Evolutionary conservation across 2,329 filamentous ascomycete species (phyloP), one percentile per base, ranked within the genome.

Genomic region (Paracoccidioides lutzii): DNA sequence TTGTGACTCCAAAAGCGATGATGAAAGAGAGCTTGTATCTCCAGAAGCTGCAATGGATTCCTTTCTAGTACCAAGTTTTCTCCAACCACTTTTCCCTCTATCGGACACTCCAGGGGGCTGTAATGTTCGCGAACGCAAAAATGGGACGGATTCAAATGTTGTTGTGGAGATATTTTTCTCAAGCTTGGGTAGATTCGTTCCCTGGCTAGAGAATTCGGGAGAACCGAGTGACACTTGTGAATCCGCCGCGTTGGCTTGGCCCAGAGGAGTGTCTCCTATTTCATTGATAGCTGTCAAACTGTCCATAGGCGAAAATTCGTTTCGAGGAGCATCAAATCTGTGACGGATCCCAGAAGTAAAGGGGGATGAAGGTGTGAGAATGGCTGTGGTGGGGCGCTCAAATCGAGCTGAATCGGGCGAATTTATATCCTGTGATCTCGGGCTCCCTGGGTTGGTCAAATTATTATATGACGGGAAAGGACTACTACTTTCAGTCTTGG

Each of bases 21-120:
- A 73, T 2, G 71, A 72, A 5, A 71, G 48, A 0, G 71, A 73
- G 55, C 66, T 72, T 2, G 69, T 66, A 51, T 73, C 71, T 5
- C 61, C 64, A 0, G 68, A 66, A 5, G 7, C 41, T 30, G 43
- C 32, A 30, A 46, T 14, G 1, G 62, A 38, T 9, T 57, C 50
- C 49, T 52, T 55, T 37, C n/a, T 38, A 28, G 44, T 32, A 7
- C 30, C 22, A 41, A 32, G 9, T 14, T 40, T 40, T 12, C 30
- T 43, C 40, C 43, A 55, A 40, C 56, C 32, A 1, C 10, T 28
- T 45, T 57, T 55, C n/a, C 33, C 33, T 33, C 41, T 54, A 14
- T 54, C 53, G 8, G 52, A 15, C n/a, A 33, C 35, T 9, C 7
- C 10, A 28, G 53, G 4, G n/a, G 53, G 14, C 33, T 43, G 32